Base-by-base conservation (phyloP, 2,329 filamentous ascomycete genomes). In the Pseudocercospora macadamiae region DNA sequence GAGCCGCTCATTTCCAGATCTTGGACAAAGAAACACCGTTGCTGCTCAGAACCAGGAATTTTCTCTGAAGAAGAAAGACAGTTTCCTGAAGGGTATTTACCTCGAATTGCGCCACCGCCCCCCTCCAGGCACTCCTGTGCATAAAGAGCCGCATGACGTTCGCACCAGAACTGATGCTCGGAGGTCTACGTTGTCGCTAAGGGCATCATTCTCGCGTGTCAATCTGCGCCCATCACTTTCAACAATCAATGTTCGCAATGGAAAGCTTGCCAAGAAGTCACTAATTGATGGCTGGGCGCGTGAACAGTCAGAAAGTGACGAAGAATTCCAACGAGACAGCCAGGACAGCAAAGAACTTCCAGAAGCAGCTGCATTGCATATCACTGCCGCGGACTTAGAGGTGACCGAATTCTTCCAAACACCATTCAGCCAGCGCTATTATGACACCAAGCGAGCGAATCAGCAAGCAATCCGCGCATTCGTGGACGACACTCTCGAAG, bases 381-480 rank as follows among this genome's bases (percentile, higher is more conserved):
- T 55, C 55, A 57, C 36, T 10, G 52, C 63, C 2, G 52, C 45
- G 2, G 59, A 65, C 37, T 55, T 67, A 9, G 53, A 66, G 45
- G 68, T 73, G 26, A 71, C 68, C 8, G 49, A 65, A 12, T 73
- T 72, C 45, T 51, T 64, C 14, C 69, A 71, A 45, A 73, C 71
- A 5, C 69, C 71, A 2, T 71, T 63, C 66, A 64, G 55, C 42
- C 66, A 70, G 37, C 67, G 71, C 7, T 70, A 71, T 54, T 61
- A 69, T 55, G 69, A 73, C 55, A 64, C 60, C 25, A 59, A 59
- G 21, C 68, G 69, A 10, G 59, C 62, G 7, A 62, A 66, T 23
- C 62, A 62, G 42, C 67, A 64, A 28, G 59, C 63, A 23, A 68
- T 70, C 25, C 65, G 69, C 12, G 51, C 61, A 3, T 60, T 65